phyloP scores from a whole-genome alignment of 2,329 filamentous ascomycete species.

The Apiospora marii region DNA sequence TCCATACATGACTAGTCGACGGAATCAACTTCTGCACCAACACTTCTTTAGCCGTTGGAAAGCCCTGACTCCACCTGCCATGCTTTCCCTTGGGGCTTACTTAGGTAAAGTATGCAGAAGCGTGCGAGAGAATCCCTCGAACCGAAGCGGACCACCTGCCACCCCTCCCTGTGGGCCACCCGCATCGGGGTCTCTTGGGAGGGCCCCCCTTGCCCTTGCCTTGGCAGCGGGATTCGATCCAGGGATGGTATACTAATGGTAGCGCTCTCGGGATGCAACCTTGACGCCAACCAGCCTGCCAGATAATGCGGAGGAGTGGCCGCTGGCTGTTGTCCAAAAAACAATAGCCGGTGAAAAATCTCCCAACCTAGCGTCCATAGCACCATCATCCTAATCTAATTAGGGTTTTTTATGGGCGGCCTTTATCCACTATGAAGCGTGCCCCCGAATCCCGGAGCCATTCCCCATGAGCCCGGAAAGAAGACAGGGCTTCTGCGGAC shows the following conservation, averaged over 20 bases:
- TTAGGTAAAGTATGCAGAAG: too few species aligned
- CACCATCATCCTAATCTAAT: not conserved
- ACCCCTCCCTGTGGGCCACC: not conserved
- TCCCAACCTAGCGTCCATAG: not conserved
- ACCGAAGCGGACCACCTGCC: not conserved
- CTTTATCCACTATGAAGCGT: not conserved
- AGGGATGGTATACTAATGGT: not conserved
- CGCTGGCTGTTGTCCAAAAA: not conserved
- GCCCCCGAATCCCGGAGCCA: not conserved
- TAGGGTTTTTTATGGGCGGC: not conserved
- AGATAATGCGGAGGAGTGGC: not conserved
- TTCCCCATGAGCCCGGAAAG: not conserved
- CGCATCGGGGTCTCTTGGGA: not conserved
- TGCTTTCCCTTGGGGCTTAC: not conserved
- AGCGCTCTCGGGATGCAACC: not conserved
- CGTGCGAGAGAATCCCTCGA: not conserved
- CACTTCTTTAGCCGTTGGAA: not conserved
- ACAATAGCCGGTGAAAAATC: not conserved
- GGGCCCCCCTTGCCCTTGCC: not conserved
- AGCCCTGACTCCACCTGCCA: not conserved
- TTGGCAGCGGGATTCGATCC: not conserved
- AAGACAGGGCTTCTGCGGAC: not conserved
- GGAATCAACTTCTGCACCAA: not conserved
- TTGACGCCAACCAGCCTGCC: not conserved
- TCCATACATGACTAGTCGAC: not conserved